Base-by-base conservation (phyloP, 306 rosid species). In the Cajanus cajan region DNA sequence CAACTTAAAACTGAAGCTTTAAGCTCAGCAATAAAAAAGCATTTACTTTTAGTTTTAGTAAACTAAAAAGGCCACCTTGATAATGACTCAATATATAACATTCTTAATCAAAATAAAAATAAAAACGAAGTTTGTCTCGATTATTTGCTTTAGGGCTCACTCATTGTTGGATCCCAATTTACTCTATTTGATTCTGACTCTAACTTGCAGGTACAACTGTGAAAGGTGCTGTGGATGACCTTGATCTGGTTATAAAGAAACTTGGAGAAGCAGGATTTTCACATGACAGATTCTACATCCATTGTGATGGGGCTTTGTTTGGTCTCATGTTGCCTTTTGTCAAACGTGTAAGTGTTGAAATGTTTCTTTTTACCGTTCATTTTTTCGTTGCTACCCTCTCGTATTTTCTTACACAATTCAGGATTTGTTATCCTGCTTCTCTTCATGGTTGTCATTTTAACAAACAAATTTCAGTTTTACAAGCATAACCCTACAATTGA, bases 261-360 rank as follows among this genome's bases (percentile, higher is more conserved):
- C 50, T 65, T 37, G 71, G 18, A 11, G 71, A 65, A 10, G 71
- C 71, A 37, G 71, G 71, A 39, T 37, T 37, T 65, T 65, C 71
- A 37, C 48, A 39, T 9, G 71, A 65, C 50, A 65, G 50, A 9
- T 65, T 65, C 71, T 65, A 65, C 33, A 65, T 65, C n/a, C 71
- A 65, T 65, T 65, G 71, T 65, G 71, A 65, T 37, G 71, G 50
- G 4, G 71, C 71, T 10, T 21, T 65, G 50, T 65, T 65, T 37
- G 71, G 71, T 65, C 71, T 65, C 33, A 65, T 65, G 71, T 10
- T 65, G 48, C 71, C 71, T 37, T 65, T 65, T 65, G 71, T 65
- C 33, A 65, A 37, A 19, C 71, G 50, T 65, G 71, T 65, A 39
- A 65, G 50, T 39, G 4, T 18, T 37, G 0, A 36, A 62, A 64